These are phyloP conservation scores for Tulasnella sp. DNA, from an alignment of 768 basidiomycete genomes.

Conservation along the genomic window DNA sequence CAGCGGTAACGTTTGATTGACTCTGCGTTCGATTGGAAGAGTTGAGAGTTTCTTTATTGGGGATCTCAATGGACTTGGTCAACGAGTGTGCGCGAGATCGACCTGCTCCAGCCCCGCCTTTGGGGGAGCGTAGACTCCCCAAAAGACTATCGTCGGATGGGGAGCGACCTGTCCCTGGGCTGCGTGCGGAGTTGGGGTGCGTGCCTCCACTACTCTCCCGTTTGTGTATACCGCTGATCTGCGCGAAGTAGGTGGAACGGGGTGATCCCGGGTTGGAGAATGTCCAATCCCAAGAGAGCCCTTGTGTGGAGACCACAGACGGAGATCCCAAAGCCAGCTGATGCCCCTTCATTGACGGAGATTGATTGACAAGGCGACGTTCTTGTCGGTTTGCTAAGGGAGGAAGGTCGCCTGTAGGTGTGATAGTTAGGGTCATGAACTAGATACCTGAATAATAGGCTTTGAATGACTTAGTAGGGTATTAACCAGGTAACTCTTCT, in stretches of 20 bases:
- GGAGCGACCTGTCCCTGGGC: neutral
- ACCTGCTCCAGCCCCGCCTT: too few relatives aligned
- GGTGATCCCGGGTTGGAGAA: slow-evolving; percentile 6
- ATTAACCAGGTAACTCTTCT: slow-evolving; percentile 65
- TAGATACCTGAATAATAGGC: neutral
- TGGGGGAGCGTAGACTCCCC: neutral
- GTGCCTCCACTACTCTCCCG: neutral
- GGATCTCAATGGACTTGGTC: too few relatives aligned
- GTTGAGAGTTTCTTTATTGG: neutral
- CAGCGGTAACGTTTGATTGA: neutral
- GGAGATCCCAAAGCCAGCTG: slow-evolving; percentile 9
- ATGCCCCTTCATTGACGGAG: neutral
- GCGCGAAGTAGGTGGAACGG: neutral
- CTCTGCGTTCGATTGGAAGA: neutral
- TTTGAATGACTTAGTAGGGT: slow-evolving; percentile 54
- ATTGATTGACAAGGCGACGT: slow-evolving; percentile 29
- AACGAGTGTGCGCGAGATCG: too few relatives aligned
- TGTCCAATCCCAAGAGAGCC: slow-evolving; percentile 7
- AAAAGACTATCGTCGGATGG: neutral
- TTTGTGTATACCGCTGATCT: neutral
- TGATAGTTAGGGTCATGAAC: neutral
- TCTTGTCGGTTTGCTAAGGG: slow-evolving; percentile 67
- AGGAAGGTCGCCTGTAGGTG: slow-evolving; percentile 43
- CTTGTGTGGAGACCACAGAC: neutral
- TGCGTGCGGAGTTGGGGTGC: neutral